Evolutionary conservation across 2,329 filamentous ascomycete genomes (phyloP).

Genomic region (Geosmithia morbida): DNA sequence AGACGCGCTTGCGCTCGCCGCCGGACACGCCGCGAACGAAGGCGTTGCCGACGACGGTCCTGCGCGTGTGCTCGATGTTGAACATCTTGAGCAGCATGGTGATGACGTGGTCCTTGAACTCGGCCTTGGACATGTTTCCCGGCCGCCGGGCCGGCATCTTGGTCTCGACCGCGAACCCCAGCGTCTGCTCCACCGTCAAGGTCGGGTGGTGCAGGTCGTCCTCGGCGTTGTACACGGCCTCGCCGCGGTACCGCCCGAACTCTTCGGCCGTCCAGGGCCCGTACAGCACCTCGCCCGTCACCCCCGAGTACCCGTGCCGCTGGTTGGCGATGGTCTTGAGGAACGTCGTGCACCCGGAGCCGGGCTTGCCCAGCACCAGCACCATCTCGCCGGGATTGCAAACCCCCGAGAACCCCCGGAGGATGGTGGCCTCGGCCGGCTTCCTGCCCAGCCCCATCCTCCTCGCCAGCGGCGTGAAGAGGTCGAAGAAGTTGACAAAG

Average conservation of each 20-base stretch:
- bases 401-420: conserved; percentile 57
- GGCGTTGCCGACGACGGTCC: conserved; percentile 73
- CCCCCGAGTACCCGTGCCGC: conserved; percentile 37
- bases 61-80: conserved; percentile 77
- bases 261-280: conserved; percentile 58
- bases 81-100: conserved; percentile 76
- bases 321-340: conserved; percentile 56
- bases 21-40: conserved; percentile 71
- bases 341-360: conserved; percentile 57
- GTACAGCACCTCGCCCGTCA: conserved; percentile 59
- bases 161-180: conserved; percentile 71
- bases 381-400: conserved; percentile 80
- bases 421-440: conserved; percentile 56
- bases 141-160: conserved; percentile 75
- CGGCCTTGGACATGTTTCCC: conserved; percentile 52
- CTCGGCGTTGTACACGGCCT: conserved; percentile 67
- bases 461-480: conserved; percentile 47
- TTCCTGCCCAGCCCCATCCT: conserved; percentile 53
- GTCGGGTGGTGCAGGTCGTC: conserved; percentile 78
- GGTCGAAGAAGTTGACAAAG: conserved; percentile 62
- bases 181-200: conserved; percentile 74
- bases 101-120: conserved; percentile 67
- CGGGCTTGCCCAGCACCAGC: conserved; percentile 65
- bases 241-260: conserved; percentile 64
- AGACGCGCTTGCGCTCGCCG: conserved; percentile 67